Evolutionary conservation across 495 filamentous ascomycete species (phyloP).

Genomic region (Aspergillus nanangensis): DNA sequence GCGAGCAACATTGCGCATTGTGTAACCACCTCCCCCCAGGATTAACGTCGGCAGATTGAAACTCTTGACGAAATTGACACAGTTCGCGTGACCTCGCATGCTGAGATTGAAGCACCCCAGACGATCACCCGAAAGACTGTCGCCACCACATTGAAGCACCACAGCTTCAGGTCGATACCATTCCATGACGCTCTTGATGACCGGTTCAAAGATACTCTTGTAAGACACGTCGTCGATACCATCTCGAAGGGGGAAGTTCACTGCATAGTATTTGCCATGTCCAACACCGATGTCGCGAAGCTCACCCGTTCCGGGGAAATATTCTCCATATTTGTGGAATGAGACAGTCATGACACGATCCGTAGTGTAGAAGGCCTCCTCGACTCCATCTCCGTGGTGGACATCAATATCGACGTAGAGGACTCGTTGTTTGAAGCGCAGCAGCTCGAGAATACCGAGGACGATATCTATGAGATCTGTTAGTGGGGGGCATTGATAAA

Average conservation of each 20-base stretch:
- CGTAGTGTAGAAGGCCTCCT: conserved; percentile 96
- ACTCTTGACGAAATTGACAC: conserved; percentile 89
- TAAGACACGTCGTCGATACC: conserved; percentile 92
- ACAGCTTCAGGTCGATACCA: conserved; percentile 93
- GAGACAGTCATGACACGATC: conserved; percentile 98
- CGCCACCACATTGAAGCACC: conserved; percentile 94
- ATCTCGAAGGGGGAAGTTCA: conserved; percentile 95
- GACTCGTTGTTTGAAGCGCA: conserved; percentile 88
- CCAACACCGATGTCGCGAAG: conserved; percentile 94
- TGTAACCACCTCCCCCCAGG: conserved; percentile 94
- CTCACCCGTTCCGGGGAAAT: conserved; percentile 96
- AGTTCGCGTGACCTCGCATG: conserved; percentile 97
- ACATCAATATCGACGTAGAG: conserved; percentile 99
- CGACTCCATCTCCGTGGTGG: conserved; percentile 96
- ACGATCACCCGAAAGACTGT: conserved; percentile 90
- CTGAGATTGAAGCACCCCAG: conserved; percentile 97
- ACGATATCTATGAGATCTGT: conserved; percentile 79
- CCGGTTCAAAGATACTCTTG: conserved; percentile 92
- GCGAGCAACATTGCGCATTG: conserved; percentile 96
- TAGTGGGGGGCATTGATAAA: conserved; percentile 10
- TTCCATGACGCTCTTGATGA: conserved; percentile 90
- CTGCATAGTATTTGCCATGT: conserved; percentile 85
- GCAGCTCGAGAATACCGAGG: conserved; percentile 90
- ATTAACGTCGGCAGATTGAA: conserved; percentile 90
- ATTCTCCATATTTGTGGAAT: conserved; percentile 99